Percentiles rank a stretch among this genome's conserved stretches.
These are phyloP conservation scores for Penicillium sp. DNA, from an alignment of 2,329 filamentous ascomycete genomes.

Conservation along the genomic window DNA sequence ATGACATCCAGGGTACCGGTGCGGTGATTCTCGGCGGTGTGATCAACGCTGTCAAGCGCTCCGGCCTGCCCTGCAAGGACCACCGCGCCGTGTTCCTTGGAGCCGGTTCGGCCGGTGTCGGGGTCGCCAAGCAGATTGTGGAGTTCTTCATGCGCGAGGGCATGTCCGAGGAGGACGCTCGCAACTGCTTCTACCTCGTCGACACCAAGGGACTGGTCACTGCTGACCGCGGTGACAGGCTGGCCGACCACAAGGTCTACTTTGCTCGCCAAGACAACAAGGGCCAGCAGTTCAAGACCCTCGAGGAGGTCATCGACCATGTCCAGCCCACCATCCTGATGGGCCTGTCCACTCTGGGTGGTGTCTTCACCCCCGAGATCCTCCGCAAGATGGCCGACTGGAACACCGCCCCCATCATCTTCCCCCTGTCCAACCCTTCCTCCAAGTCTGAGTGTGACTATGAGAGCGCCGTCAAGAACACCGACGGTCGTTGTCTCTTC, in stretches of 20 bases:
- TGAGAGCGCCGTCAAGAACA: slow-evolving; percentile 88
- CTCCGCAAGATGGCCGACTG: slow-evolving; percentile 64
- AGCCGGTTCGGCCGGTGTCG: slow-evolving; percentile 91
- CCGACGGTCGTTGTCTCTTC: slow-evolving; percentile 87
- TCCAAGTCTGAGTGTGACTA: slow-evolving; percentile 98
- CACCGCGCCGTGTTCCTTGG: slow-evolving; percentile 96
- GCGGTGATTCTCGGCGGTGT: slow-evolving; percentile 88
- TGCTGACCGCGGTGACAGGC: slow-evolving; percentile 85
- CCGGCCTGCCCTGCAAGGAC: slow-evolving; percentile 80
- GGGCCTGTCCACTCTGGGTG: slow-evolving; percentile 90
- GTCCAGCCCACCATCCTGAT: slow-evolving; percentile 94
- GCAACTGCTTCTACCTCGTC: slow-evolving; percentile 93
- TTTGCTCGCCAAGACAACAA: slow-evolving; percentile 67
- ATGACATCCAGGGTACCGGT: slow-evolving; percentile 96
- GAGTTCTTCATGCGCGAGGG: slow-evolving; percentile 95
- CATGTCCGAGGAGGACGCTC: slow-evolving; percentile 81
- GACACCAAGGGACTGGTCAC: slow-evolving; percentile 97
- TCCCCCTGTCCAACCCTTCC: slow-evolving; percentile 94
- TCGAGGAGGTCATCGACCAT: slow-evolving; percentile 90
- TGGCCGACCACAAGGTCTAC: slow-evolving; percentile 83
- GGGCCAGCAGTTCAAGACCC: slow-evolving; percentile 68
- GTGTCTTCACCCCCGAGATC: slow-evolving; percentile 87
- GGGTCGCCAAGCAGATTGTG: slow-evolving; percentile 96
- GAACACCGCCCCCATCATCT: slow-evolving; percentile 84
- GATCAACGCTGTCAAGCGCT: slow-evolving; percentile 76